Conservation (phyloP, 208 protist genomes). For the Wallacemonas sp. region DNA sequence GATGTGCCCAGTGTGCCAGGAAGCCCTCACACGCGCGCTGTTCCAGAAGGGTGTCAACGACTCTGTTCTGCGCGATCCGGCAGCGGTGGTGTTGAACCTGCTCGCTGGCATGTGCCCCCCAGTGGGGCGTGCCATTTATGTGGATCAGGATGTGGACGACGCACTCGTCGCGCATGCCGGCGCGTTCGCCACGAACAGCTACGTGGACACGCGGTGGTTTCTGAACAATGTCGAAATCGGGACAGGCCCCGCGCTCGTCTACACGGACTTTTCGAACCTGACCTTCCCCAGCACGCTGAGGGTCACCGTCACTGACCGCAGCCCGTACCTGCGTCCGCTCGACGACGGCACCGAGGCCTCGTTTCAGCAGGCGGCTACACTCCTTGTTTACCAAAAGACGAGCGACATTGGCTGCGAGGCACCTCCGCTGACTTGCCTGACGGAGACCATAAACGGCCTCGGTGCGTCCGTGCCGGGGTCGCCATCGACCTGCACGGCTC, state of each 20-base stretch:
- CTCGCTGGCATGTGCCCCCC: conserved; percentile 41
- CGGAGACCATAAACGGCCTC: background rate
- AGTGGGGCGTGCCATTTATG: conserved; percentile 24
- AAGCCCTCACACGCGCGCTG: conserved; percentile 44
- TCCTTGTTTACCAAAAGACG: conserved; percentile 4
- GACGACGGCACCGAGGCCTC: conserved; percentile 4
- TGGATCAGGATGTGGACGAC: conserved; percentile 19
- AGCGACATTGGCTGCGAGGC: background rate
- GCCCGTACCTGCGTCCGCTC: conserved; percentile 28
- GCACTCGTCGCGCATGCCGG: conserved; percentile 16
- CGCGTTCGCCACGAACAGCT: conserved; percentile 29
- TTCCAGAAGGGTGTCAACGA: conserved; percentile 23
- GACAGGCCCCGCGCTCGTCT: conserved; percentile 16
- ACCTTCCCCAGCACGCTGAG: conserved; percentile 32
- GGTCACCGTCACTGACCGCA: conserved; percentile 36
- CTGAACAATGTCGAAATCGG: conserved; percentile 12
- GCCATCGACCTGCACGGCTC: conserved; percentile 3
- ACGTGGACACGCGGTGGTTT: conserved; percentile 39
- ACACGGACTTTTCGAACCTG: conserved; percentile 17
- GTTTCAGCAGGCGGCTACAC: conserved; percentile 8
- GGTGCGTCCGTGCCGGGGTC: background rate
- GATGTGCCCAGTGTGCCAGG: conserved; percentile 68
- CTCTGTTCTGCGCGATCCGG: background rate
- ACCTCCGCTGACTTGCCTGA: conserved; percentile 3
- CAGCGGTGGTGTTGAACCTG: conserved; percentile 17